Percentiles rank a stretch among this genome's conserved stretches.
These are phyloP conservation scores for Pichia paraexigua DNA, from an alignment of 805 yeast species.

Conservation along the genomic window DNA sequence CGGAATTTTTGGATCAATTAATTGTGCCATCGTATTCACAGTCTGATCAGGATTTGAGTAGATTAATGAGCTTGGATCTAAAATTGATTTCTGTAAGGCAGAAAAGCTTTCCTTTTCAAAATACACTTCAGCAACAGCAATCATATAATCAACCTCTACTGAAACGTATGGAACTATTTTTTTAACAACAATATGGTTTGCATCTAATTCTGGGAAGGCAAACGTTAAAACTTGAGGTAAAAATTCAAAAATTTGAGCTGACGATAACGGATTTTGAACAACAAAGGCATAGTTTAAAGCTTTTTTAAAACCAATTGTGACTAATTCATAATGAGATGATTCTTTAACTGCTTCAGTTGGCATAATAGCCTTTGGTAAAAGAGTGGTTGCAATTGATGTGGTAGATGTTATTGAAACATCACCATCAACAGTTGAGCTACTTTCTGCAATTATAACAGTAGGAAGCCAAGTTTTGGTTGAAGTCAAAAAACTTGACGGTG, in stretches of 20 bases:
- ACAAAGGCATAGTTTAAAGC: constrained; percentile 81
- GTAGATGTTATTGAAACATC: constrained; percentile 7
- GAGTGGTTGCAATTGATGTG: constrained; percentile 34
- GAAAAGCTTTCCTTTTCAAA: constrained; percentile 53
- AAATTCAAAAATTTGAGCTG: constrained; percentile 80
- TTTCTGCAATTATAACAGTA: constrained; percentile 11
- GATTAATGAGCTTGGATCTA: constrained; percentile 45
- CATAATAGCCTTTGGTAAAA: constrained; percentile 71
- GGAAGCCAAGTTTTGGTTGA: constrained; percentile 13
- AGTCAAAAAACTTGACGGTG: not conserved
- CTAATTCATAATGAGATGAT: constrained; percentile 42
- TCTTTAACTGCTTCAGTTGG: constrained; percentile 38
- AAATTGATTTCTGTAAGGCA: constrained; percentile 42
- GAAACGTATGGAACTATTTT: constrained; percentile 72
- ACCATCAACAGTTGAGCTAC: constrained; percentile 2
- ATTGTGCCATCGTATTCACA: constrained; percentile 46
- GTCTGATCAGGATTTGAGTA: constrained; percentile 54
- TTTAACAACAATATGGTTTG: constrained; percentile 44
- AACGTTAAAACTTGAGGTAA: constrained; percentile 64
- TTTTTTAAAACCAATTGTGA: constrained; percentile 72
- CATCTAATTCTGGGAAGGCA: constrained; percentile 40
- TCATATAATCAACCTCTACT: constrained; percentile 49
- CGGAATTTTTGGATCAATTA: constrained; percentile 70
- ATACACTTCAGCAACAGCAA: constrained; percentile 83
- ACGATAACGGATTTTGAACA: constrained; percentile 60